Evolutionary conservation across 805 yeast genomes (phyloP), one percentile per base, ranked within the genome.

Genomic region (Sungouiella thailandica): DNA sequence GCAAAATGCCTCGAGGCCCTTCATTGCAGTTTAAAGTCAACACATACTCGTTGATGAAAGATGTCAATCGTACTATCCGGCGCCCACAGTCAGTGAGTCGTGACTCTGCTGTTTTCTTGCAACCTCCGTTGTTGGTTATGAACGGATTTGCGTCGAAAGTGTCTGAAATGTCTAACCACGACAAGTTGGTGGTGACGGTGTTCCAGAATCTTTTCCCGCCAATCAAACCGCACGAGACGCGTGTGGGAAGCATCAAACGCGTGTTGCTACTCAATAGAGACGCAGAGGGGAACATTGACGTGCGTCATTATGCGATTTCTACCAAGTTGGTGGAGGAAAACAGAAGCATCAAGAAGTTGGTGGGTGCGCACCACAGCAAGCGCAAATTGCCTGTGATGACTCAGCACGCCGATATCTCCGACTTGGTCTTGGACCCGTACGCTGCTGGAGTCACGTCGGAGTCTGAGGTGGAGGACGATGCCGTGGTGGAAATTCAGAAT

Each of bases 201-300:
- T 86, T 93, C 64, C 98, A 93, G 62, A 88, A 87, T 62, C 78
- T 93, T 77, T 86, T 90, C 58, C 99, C 98, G 5, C 86, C 98
- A 14, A 81, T 93, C 45, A 82, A 87, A 39, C 97, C 96, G 3
- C 86, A 86, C 44, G 62, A 68, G 37, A 83, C 94, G 13, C 79
- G 79, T 44, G 80, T 93, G 22, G 65, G 68, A 29, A 66, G 83
- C 1, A 88, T 93, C 34, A 82, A 78, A 50, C 73, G 98, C 52
- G 97, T 93, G 14, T 65, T 93, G 49, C 72, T 93, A 75, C 63
- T 93, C 36, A 81, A 83, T 56, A 83, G 80, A 51, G 83, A 80
- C 52, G 78, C 74, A 37, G 76, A 86, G 2, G 89, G 83, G 5
- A 71, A 70, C 23, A 80, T 93, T 35, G 95, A 88, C 42, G 55